Base-by-base conservation (phyloP, 768 basidiomycete genomes). In the Lactarius sp. region DNA sequence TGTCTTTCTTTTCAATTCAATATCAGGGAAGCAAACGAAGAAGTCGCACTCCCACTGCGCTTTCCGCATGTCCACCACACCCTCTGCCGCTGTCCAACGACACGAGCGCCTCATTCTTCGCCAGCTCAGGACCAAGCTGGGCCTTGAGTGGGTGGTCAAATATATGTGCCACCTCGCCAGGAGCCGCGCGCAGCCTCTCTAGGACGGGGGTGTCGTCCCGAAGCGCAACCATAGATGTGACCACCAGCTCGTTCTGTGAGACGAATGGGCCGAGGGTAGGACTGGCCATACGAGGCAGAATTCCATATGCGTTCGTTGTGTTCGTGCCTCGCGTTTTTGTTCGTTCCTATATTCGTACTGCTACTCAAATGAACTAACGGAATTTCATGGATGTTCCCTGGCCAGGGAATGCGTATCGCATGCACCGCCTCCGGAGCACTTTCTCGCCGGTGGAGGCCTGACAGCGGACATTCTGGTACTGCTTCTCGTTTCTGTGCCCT, bases 21-120 rank as follows among this genome's bases (percentile, higher is more conserved):
- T 92, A 81, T 81, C 53, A 80, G 94, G 62, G 94, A 96, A 74
- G 94, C 94, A 0, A 73, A 83, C 60, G 94, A 96, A 76, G 94
- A 96, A 77, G 88, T 95, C 20, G 83, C 75, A 1, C 78, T 95
- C 2, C 85, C 90, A 0, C 71, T 84, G 2, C 60, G 77, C 58
- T 81, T 79, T 42, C 81, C 85, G 0, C 73, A 82, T 52, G 75
- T 92, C 18, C 80, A 87, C 69, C 80, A 87, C 69, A 79, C 80
- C 2, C 71, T 93, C 20, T 84, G 84, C 2, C 85, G 36, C 82
- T 34, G 75, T 79, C 18, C 75, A 74, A 92, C 41, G 81, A 84
- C 36, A 88, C 91, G 1, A 84, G 85, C 71, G 74, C 91, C 6
- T 87, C 91, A 1, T 80, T 78, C 1, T 71, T 71, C 4, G 79